Percentiles rank a stretch among this genome's conserved stretches.
Evolutionary conservation across 1,139 yeast species (phyloP).

Genomic region (Geotrichum bryndzae): DNA sequence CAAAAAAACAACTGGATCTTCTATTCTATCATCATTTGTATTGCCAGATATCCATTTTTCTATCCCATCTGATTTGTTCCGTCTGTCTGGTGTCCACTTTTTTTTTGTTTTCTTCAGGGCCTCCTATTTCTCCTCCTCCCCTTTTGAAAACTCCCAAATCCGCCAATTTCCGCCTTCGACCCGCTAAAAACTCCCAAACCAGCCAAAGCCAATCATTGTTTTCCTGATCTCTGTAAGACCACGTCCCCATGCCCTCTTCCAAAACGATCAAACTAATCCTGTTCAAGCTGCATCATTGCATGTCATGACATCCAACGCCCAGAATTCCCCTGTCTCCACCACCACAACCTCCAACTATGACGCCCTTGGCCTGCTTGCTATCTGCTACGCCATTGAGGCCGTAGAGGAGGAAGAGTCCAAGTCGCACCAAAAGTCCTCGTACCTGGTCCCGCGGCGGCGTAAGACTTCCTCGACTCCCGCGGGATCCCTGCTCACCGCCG

Average conservation of each 20-base stretch:
- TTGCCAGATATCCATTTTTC: no score
- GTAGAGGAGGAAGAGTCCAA: constrained; percentile 31
- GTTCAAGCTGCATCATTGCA: background rate
- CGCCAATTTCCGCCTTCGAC: background rate
- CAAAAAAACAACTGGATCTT: no score
- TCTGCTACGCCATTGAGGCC: constrained; percentile 39
- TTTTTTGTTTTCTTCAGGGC: background rate
- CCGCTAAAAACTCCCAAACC: background rate
- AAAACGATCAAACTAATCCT: background rate
- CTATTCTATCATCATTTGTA: background rate
- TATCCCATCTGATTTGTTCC: background rate
- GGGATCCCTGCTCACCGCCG: background rate
- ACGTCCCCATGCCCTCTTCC: background rate
- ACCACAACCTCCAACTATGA: constrained; percentile 27
- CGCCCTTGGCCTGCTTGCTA: constrained; percentile 38
- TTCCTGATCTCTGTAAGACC: background rate
- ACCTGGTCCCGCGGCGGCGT: background rate
- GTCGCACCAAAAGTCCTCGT: constrained; percentile 17
- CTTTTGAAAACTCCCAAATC: background rate
- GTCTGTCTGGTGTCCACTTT: background rate
- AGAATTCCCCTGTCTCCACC: background rate
- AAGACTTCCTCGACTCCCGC: background rate
- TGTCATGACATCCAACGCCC: background rate
- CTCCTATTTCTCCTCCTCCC: background rate
- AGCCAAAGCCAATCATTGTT: background rate